Evolutionary conservation across 768 basidiomycete species (phyloP), one percentile per base, ranked within the genome.

Genomic region (Dacryopinax spathularia): DNA sequence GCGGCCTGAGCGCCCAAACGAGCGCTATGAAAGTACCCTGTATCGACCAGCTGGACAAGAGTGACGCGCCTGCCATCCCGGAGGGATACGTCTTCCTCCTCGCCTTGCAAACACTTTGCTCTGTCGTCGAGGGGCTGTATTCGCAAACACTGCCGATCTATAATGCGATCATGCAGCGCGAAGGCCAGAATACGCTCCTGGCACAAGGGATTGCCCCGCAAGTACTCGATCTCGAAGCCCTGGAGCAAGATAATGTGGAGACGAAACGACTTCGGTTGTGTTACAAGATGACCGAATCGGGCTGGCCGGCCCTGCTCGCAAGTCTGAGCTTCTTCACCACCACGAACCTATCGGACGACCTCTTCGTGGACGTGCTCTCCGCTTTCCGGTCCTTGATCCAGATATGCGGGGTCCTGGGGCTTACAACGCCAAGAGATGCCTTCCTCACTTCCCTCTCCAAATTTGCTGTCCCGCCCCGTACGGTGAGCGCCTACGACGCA

Each of bases 31-130:
- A 68, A 34, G 65, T 63, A 36, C 37, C 63, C 44, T 61, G 94
- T 72, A 97, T 99, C 68, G 95, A 99, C 72, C 96, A 98, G 73
- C 83, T 97, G 13, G 95, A 99, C 77, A 99, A 99, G 73, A 88
- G 91, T 0, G 96, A 99, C 68, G 84, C 93, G 0, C 96, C 96
- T 0, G 79, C 84, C 0, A 93, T 97, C 62, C 95, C 96, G 0
- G 96, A 99, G 64, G 81, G 88, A 2, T 97, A 99, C 72, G 82
- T 95, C 66, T 95, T 94, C 71, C 86, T 99, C 7, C 82, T 99
- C 1, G 90, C 85, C 0, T 81, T 96, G 0, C 93, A 97, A 69
- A 93, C 88, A 69, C 79, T 97, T 9, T 81, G 88, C 31, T 85
- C 89, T 0, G 76, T 99, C 1, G 91, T 88, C 65, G 91, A 93